Conservation (phyloP, 208 protist species). For the Leptomonas pyrrhocoris region DNA sequence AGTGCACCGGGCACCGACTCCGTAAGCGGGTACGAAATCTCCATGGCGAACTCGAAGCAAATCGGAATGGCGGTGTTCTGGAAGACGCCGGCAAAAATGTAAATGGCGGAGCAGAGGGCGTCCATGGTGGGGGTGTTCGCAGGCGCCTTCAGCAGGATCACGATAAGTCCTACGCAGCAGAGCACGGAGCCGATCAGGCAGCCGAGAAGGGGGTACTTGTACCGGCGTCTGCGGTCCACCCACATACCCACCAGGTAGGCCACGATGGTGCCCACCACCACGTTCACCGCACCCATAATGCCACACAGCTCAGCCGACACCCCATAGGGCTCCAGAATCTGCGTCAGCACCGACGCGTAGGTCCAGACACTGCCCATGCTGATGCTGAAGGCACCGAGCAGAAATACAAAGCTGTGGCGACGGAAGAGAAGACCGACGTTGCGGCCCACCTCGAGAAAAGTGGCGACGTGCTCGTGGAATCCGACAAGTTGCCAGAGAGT, state of each 20-base stretch:
- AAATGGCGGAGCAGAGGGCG: slow-evolving; percentile 46
- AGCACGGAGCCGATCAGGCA: slow-evolving; percentile 51
- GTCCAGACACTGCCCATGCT: slow-evolving; percentile 76
- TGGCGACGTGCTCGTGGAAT: slow-evolving; percentile 33
- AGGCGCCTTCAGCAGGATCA: slow-evolving; percentile 51
- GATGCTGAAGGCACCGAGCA: slow-evolving; percentile 66
- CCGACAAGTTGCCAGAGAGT: slow-evolving; percentile 26
- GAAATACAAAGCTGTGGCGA: slow-evolving; percentile 59
- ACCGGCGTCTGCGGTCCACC: slow-evolving; percentile 59
- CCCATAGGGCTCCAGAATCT: slow-evolving; percentile 72
- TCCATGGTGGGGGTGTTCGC: slow-evolving; percentile 43
- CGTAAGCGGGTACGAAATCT: slow-evolving; percentile 66
- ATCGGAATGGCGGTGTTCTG: slow-evolving; percentile 81
- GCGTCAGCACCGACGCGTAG: slow-evolving; percentile 65
- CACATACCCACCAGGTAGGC: slow-evolving; percentile 61
- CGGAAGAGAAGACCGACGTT: slow-evolving; percentile 42
- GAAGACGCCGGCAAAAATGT: slow-evolving; percentile 63
- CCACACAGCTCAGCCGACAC: slow-evolving; percentile 53
- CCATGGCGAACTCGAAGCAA: slow-evolving; percentile 76
- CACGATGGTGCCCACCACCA: slow-evolving; percentile 52
- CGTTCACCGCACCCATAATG: slow-evolving; percentile 57
- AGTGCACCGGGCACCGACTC: slow-evolving; percentile 66
- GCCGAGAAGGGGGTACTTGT: slow-evolving; percentile 50
- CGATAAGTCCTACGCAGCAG: slow-evolving; percentile 52
- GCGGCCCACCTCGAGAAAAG: slow-evolving; percentile 47